These are phyloP conservation scores for Aspergillus biplanus DNA, from an alignment of 495 filamentous ascomycete genomes.

Conservation along the genomic window DNA sequence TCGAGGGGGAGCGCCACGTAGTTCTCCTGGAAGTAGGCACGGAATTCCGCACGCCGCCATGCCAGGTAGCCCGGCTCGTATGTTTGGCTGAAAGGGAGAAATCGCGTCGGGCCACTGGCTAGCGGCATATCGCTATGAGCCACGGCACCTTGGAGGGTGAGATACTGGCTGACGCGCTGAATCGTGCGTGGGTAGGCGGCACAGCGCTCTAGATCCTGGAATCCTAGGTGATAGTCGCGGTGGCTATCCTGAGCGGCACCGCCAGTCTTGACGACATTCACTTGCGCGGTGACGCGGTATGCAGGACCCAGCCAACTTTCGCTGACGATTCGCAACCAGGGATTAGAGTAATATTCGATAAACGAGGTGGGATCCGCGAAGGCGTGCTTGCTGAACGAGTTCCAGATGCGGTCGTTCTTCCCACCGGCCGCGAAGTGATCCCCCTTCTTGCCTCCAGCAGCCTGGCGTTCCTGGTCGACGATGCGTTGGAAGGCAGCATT, in stretches of 20 bases:
- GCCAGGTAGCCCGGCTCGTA: slow-evolving; percentile 55
- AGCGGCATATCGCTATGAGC: slow-evolving; percentile 60
- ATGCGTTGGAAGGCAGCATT: slow-evolving; percentile 51
- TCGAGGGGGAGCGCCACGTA: slow-evolving; percentile 51
- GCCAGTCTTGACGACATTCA: slow-evolving; percentile 60
- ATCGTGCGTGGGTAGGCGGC: slow-evolving; percentile 43
- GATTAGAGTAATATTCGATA: slow-evolving; percentile 56
- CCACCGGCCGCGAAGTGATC: slow-evolving; percentile 57
- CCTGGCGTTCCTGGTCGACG: slow-evolving; percentile 40
- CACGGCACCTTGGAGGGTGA: slow-evolving; percentile 61
- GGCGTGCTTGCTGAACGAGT: slow-evolving; percentile 60
- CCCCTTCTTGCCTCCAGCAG: slow-evolving; percentile 36
- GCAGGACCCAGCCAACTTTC: slow-evolving; percentile 55
- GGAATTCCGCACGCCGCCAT: slow-evolving; percentile 51
- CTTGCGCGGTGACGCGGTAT: slow-evolving; percentile 57
- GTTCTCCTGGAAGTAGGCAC: slow-evolving; percentile 47
- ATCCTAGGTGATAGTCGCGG: slow-evolving; percentile 62
- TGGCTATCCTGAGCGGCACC: slow-evolving; percentile 54
- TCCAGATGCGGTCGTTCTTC: slow-evolving; percentile 60
- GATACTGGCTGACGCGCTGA: slow-evolving; percentile 50
- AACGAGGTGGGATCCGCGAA: slow-evolving; percentile 49
- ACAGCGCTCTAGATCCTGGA: slow-evolving; percentile 45
- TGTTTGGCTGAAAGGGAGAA: slow-evolving; percentile 57
- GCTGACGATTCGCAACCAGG: slow-evolving; percentile 49
- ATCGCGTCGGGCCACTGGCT: slow-evolving; percentile 54